phyloP scores from a whole-genome alignment of 2,329 filamentous ascomycete species.

The Cercospora sp. region DNA sequence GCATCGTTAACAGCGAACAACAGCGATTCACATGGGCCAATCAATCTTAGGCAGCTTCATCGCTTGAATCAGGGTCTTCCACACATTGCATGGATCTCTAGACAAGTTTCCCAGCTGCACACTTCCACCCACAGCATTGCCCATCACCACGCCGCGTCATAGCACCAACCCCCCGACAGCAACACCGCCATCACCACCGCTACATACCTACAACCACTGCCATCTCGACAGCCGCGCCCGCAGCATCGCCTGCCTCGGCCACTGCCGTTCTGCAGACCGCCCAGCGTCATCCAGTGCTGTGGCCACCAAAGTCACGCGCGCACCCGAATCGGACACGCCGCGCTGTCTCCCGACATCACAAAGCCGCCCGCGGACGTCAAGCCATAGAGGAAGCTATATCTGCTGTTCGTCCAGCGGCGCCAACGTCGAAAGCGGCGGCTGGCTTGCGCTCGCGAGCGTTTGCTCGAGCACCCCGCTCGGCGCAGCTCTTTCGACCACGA shows the following conservation, averaged over 20 bases:
- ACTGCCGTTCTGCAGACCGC: background rate
- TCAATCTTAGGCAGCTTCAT: slow-evolving; percentile 1
- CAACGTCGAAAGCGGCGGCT: background rate
- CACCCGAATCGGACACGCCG: background rate
- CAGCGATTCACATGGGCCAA: slow-evolving; percentile 1
- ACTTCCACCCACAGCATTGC: slow-evolving; percentile 4
- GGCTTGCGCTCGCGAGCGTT: background rate
- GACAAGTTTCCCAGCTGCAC: slow-evolving; percentile 7
- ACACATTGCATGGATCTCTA: slow-evolving; percentile 5
- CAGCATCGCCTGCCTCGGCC: background rate
- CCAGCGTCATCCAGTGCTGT: background rate
- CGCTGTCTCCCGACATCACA: background rate
- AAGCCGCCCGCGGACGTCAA: background rate
- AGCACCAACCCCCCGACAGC: background rate
- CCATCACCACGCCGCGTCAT: background rate
- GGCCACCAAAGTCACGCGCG: slow-evolving; percentile 1
- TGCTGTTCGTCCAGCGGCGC: background rate
- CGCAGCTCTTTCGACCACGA: background rate
- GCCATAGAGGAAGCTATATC: background rate
- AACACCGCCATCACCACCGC: background rate
- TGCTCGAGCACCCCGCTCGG: slow-evolving; percentile 1
- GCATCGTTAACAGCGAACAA: background rate
- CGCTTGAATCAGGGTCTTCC: slow-evolving; percentile 11
- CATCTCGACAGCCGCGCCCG: background rate
- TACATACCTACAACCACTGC: background rate